Conservation (phyloP, 805 yeast species). For the Nakazawaea peltata region DNA sequence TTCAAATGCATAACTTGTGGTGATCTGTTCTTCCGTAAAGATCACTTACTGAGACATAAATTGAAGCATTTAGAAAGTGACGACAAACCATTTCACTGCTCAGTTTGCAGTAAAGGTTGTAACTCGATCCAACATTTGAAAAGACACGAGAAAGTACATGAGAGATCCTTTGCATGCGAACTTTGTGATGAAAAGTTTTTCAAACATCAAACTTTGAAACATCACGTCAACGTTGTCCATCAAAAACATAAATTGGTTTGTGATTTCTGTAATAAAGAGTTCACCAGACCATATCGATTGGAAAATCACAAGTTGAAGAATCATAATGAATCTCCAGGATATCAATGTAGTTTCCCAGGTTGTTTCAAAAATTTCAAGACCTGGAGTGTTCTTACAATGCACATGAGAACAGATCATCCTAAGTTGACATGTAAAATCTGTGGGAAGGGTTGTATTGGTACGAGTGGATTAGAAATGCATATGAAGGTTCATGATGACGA, state of each 20-base stretch:
- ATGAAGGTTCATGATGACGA: constrained; percentile 59
- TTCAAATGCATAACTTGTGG: constrained; percentile 58
- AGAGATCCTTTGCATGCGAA: constrained; percentile 56
- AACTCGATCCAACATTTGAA: constrained; percentile 72
- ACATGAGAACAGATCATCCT: constrained; percentile 67
- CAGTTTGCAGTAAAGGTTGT: constrained; percentile 75
- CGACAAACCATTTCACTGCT: constrained; percentile 66
- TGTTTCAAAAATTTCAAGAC: constrained; percentile 56
- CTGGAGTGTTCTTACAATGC: constrained; percentile 68
- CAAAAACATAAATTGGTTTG: constrained; percentile 45
- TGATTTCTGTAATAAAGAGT: constrained; percentile 53
- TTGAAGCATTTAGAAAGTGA: constrained; percentile 47
- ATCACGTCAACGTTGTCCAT: constrained; percentile 64
- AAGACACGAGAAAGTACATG: constrained; percentile 80
- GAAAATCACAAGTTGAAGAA: constrained; percentile 56
- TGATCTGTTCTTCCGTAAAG: constrained; percentile 63
- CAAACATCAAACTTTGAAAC: constrained; percentile 67
- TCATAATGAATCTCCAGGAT: constrained; percentile 48
- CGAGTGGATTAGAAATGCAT: constrained; percentile 62
- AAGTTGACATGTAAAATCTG: constrained; percentile 57
- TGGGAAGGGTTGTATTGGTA: constrained; percentile 67
- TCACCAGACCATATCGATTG: constrained; percentile 56
- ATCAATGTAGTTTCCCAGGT: constrained; percentile 55
- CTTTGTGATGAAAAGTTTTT: constrained; percentile 63
- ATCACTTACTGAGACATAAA: constrained; percentile 71